Base-by-base conservation (phyloP, 371 early-diverging fungal genomes). In the Actinomortierella wolfii region DNA sequence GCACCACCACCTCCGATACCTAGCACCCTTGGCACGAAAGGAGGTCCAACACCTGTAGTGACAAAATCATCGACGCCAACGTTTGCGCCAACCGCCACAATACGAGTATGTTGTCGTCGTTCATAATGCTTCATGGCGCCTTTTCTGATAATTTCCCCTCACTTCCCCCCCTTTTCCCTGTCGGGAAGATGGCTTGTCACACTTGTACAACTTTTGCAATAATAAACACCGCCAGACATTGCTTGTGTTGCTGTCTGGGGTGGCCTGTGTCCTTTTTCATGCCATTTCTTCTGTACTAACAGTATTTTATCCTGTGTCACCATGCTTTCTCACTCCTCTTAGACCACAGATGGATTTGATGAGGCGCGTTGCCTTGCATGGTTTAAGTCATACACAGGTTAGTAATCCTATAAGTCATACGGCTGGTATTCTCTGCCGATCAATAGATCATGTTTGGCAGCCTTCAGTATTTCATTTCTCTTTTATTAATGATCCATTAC, bases 351-450 rank as follows among this genome's bases (percentile, higher is more conserved):
- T n/a, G n/a, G n/a, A 34, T 34, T 34, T 11, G 11, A 34, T 11
- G 34, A 34, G 11, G 34, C 34, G 15, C 34, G 47, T 53, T 64
- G 69, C 42, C 47, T 56, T 15, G 34, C 41, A 5, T 69, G 69
- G 69, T 69, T 69, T 42, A 69, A 64, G 44, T 45, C 60, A 23
- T 69, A 64, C 51, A 64, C 69, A 44, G 69, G 68, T 68, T 55
- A 20, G 15, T 6, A 8, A n/a, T 18, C 8, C 1, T 17, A n/a
- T n/a, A n/a, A 15, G 23, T 13, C 25, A 18, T 21, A 21, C 17
- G 29, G 15, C n/a, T 43, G 18, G 48, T 51, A 9, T 17, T 42
- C 42, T 49, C 24, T 34, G 4, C 5, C 3, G 17, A n/a, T 47
- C 9, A 7, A 47, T 55, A 55, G 48, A 17, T 40, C 25, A 17